Percentiles rank a stretch among this genome's conserved stretches.
Evolutionary conservation across 495 filamentous ascomycete species (phyloP).

Genomic region (Talaromyces stipitatus): DNA sequence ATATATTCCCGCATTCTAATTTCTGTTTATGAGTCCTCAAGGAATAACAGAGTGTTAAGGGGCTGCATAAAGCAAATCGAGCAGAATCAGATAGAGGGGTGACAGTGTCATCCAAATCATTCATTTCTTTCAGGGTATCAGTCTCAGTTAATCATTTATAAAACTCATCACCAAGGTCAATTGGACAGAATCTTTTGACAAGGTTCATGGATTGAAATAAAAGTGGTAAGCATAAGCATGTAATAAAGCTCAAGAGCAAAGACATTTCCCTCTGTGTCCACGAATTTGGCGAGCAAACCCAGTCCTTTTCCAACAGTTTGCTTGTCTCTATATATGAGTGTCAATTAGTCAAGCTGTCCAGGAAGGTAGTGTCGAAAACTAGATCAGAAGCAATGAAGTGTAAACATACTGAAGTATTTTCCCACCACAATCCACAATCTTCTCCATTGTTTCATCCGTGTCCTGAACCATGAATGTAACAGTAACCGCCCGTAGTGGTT

Average conservation of each 20-base stretch:
- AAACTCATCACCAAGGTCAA: no score
- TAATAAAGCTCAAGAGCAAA: neutral
- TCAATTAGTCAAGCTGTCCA: neutral
- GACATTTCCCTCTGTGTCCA: neutral
- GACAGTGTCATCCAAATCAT: no score
- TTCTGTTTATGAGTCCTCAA: no score
- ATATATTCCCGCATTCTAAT: no score
- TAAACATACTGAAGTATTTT: neutral
- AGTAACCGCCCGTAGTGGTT: neutral
- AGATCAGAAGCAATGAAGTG: no score
- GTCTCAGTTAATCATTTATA: no score
- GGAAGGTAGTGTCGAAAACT: no score
- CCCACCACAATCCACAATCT: neutral
- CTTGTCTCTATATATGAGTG: neutral
- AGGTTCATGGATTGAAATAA: neutral
- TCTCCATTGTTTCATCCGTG: neutral
- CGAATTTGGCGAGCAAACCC: neutral
- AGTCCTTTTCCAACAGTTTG: neutral
- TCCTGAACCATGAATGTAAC: neutral
- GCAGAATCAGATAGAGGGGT: no score
- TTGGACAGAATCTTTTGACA: neutral
- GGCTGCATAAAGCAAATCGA: no score
- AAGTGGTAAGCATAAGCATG: neutral
- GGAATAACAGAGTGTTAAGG: no score
- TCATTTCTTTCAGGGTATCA: no score